These are phyloP conservation scores for Cladosporium sp. DNA, from an alignment of 2,329 filamentous ascomycete species.

Conservation along the genomic window DNA sequence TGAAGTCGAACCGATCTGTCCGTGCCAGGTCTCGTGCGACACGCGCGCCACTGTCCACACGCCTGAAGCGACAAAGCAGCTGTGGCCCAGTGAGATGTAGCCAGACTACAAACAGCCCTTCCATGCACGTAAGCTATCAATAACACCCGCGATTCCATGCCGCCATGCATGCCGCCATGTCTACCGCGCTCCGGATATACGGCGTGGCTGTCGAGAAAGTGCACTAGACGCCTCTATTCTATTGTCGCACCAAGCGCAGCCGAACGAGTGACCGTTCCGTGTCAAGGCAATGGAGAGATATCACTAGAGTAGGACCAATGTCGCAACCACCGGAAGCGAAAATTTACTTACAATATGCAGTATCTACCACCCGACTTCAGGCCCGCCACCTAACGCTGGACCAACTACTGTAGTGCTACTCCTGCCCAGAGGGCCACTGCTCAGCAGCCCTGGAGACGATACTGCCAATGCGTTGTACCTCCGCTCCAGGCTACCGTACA, in stretches of 20 bases:
- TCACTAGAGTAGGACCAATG: constrained; percentile 34
- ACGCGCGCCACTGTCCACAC: background rate
- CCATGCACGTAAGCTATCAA: background rate
- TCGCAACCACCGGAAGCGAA: background rate
- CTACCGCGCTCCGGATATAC: constrained; percentile 1
- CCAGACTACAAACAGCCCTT: background rate
- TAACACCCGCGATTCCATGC: constrained; percentile 8
- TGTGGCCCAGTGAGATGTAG: background rate
- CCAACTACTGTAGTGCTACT: constrained; percentile 31
- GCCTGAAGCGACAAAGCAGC: background rate
- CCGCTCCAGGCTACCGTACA: constrained; percentile 33
- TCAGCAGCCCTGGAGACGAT: constrained; percentile 28
- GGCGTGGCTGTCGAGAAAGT: background rate
- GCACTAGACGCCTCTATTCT: background rate
- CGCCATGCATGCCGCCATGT: constrained; percentile 9
- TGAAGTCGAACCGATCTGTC: background rate
- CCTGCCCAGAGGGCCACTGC: constrained; percentile 40
- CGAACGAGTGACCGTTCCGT: constrained; percentile 31
- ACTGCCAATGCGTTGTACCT: constrained; percentile 32
- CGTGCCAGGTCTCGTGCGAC: background rate
- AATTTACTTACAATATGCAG: constrained; percentile 12
- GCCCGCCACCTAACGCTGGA: constrained; percentile 28
- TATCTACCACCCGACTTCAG: constrained; percentile 17
- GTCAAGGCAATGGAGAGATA: constrained; percentile 41
- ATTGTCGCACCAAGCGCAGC: constrained; percentile 7